Base-by-base conservation (phyloP, 345 rosid genomes). In the Bruguiera gymnorhiza region DNA sequence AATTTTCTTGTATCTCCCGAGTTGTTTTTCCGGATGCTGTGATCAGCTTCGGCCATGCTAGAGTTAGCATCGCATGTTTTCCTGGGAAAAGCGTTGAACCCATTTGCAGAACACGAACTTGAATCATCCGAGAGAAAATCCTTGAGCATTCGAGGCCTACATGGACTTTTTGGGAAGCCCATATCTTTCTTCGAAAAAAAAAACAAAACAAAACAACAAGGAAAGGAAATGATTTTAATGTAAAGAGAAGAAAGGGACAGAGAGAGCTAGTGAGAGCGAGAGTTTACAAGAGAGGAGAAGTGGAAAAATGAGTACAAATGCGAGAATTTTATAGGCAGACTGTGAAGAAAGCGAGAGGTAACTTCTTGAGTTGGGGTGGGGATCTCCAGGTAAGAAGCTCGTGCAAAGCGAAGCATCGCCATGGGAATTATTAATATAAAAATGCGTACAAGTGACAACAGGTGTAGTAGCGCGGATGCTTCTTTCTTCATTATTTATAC, bases 121-220 rank as follows among this genome's bases (percentile, higher is more conserved):
- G 82, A 64, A 68, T 91, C 96, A 52, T 87, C 93, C 1, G 29
- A n/a, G 70, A 94, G 95, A 61, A 89, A 89, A 66, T 91, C 98
- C 80, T 91, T 94, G 51, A 94, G 93, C 97, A 82, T 75, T 32
- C 58, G 71, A 37, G 81, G 86, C 24, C 80, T 82, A 6, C 29
- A 27, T 7, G 79, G 66, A 31, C 32, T 36, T 0, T 34, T 51
- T 6, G 71, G 50, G 26, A 61, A 79, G 50, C 66, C 68, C 80
- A 77, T 34, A 34, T 69, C 72, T 37, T 59, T 34, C 29, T 52
- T 60, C 56, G 21, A 46, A 26, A 56, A 53, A 58, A 39, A 55
- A 24, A 69, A 6, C 9, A 37, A 43, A 31, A 65, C 3, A 6
- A 54, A 13, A 43, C 1, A 29, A 27, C 29, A 27, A 27, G 29